A percentile compares a stretch with the other conserved stretches of the same genome.
These are phyloP conservation scores for Schoenoplectus tabernaemontani DNA, from an alignment of 202 grass and related monocot genomes.

Conservation along the genomic window DNA sequence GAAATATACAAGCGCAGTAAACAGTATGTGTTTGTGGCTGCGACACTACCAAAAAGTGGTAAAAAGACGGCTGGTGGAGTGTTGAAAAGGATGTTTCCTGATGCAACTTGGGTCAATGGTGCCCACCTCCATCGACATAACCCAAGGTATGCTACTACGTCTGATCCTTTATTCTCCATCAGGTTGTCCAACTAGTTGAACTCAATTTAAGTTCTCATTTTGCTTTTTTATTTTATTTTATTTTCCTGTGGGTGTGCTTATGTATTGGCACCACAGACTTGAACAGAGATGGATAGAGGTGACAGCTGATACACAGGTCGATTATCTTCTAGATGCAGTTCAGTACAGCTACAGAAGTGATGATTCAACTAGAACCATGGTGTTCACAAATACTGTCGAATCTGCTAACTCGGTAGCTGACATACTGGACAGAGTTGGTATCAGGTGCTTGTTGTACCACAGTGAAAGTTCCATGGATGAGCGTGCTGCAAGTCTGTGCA, in stretches of 20 bases:
- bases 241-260: not conserved
- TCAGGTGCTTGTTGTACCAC: slow-evolving; percentile 70
- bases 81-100: slow-evolving; percentile 86
- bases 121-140: slow-evolving; percentile 78
- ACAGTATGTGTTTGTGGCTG: slow-evolving; percentile 94
- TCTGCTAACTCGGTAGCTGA: slow-evolving; percentile 70
- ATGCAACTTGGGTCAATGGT: slow-evolving; percentile 77
- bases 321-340: slow-evolving; percentile 75
- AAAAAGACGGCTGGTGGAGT: slow-evolving; percentile 89
- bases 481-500: slow-evolving; percentile 45
- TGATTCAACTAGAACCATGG: slow-evolving; percentile 61
- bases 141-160: slow-evolving; percentile 56
- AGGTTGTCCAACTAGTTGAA: not conserved
- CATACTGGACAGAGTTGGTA: slow-evolving; percentile 57
- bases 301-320: slow-evolving; percentile 82
- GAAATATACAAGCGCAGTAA: slow-evolving; percentile 75
- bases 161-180: not conserved
- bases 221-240: slow-evolving; percentile 6
- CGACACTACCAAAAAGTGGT: slow-evolving; percentile 78
- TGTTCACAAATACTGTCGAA: slow-evolving; percentile 91
- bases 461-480: slow-evolving; percentile 68
- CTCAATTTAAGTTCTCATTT: not conserved
- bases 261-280: slow-evolving; percentile 37
- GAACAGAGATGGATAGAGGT: slow-evolving; percentile 90
- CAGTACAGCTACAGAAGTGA: slow-evolving; percentile 44